Base-by-base conservation (phyloP, 306 rosid species). In the Fragaria ananassa region DNA sequence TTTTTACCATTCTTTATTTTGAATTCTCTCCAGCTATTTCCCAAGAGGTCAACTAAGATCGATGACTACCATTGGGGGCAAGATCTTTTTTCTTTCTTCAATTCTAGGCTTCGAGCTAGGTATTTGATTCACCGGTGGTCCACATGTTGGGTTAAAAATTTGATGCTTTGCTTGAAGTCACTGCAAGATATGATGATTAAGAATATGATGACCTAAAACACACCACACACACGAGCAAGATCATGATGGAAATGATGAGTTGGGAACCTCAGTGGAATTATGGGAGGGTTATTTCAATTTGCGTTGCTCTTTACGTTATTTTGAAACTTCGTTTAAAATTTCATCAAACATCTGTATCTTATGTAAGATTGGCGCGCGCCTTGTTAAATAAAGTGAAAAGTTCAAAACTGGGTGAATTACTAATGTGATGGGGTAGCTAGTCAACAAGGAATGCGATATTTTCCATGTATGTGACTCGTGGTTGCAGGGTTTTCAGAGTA, bases 1-100 rank as follows among this genome's bases (percentile, higher is more conserved):
- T 13, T 27, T 29, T 62, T 60, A 61, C 70, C 71, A 29, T 14
- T 75, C 83, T 80, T 84, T 79, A 67, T 71, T 77, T 83, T 78
- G 56, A 82, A 84, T 45, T 80, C 29, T 50, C 75, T 64, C 8
- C 3, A 27, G 29, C 29, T 68, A 9, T 2, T 17, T 10, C 6
- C n/a, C 6, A 31, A 19, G 39, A 54, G 68, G 78, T 85, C 85
- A 79, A 81, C 71, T 72, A 77, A 71, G 69, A 58, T 49, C 5
- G 2, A 49, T 15, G 56, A 70, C 74, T 65, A 78, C 79, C 75
- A 76, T 76, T 74, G 70, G 81, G 81, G 64, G 25, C 23, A 69
- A 14, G 68, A 39, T 29, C 7, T 13, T 44, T 45, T 10, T 60
- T 25, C 42, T 44, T 29, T 10, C 41, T 61, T 61, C 39, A 27